These are phyloP conservation scores for Hyphodiscus sp. DNA, from an alignment of 2,329 filamentous ascomycete species.

Conservation along the genomic window DNA sequence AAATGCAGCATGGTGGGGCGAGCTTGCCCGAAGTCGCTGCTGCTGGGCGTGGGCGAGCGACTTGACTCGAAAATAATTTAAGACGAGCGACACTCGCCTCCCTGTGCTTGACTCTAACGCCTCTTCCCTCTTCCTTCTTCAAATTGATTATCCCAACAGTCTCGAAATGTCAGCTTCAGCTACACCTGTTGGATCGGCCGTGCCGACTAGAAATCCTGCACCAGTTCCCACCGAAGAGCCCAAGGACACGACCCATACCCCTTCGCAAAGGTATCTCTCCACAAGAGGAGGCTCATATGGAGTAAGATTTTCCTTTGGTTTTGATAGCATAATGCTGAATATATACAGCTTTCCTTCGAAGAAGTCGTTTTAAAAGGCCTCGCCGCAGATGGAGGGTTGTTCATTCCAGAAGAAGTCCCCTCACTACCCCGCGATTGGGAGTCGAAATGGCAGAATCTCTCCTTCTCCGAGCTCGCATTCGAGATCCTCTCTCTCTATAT, in stretches of 20 bases:
- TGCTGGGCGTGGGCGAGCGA: too few relatives aligned
- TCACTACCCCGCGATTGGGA: conserved; percentile 56
- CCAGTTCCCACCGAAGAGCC: conserved; percentile 12
- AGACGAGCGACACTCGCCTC: too few relatives aligned
- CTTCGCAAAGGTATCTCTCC: conserved; percentile 56
- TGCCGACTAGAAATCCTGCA: conserved; percentile 15
- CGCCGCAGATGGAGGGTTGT: conserved; percentile 79
- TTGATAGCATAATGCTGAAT: conserved; percentile 12
- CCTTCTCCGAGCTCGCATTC: conserved; percentile 76
- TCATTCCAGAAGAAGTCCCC: conserved; percentile 80
- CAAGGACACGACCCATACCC: conserved; percentile 31
- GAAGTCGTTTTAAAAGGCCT: conserved; percentile 86
- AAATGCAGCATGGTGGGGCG: too few relatives aligned
- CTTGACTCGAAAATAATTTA: too few relatives aligned
- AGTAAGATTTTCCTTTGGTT: conserved; percentile 35
- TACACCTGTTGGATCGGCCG: conserved; percentile 18
- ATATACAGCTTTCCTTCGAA: conserved; percentile 75
- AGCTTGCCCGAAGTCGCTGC: too few relatives aligned
- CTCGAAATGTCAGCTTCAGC: conserved; percentile 13
- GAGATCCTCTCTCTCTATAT: conserved; percentile 86
- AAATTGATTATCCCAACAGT: not conserved
- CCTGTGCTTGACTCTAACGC: too few relatives aligned
- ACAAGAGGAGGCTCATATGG: conserved; percentile 57
- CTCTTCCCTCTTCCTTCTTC: too few relatives aligned
- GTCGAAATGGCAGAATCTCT: conserved; percentile 66